Percentiles rank a stretch among this genome's conserved stretches.
Conservation (phyloP, 805 yeast species). For the Zygotorulaspora florentina region DNA sequence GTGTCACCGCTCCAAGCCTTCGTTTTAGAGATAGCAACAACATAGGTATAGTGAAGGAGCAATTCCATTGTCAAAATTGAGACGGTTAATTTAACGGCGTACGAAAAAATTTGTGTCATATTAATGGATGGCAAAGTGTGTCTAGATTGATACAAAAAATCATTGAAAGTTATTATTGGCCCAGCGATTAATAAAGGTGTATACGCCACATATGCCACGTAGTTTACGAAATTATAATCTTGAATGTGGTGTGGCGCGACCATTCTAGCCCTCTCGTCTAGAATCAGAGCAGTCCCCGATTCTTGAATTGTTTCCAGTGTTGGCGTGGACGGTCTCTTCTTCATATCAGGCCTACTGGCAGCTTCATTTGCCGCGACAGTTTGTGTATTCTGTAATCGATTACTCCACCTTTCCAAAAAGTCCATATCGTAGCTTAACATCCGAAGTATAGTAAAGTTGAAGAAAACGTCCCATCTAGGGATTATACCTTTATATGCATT, state of each 20-base stretch:
- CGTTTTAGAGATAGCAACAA: conserved; percentile 85
- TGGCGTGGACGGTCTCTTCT: conserved; percentile 16
- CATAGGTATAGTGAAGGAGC: conserved; percentile 80
- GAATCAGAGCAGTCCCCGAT: conserved; percentile 11
- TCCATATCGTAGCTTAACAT: conserved; percentile 82
- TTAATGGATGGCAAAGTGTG: conserved; percentile 59
- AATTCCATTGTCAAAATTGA: conserved; percentile 88
- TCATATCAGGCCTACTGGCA: conserved; percentile 18
- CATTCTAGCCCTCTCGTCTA: conserved; percentile 62
- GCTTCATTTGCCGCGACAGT: background rate
- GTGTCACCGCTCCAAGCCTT: conserved; percentile 87
- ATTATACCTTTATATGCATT: conserved; percentile 66
- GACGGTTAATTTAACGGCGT: conserved; percentile 62
- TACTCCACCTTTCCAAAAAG: conserved; percentile 45
- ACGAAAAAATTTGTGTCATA: conserved; percentile 48
- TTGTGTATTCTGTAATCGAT: background rate
- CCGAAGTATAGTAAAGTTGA: conserved; percentile 81
- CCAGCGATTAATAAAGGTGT: conserved; percentile 94
- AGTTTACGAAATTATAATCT: conserved; percentile 63
- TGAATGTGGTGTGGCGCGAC: conserved; percentile 55
- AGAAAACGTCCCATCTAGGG: conserved; percentile 92
- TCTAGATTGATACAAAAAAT: conserved; percentile 70
- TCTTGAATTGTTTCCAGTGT: conserved; percentile 15
- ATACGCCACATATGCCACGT: conserved; percentile 71
- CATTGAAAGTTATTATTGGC: conserved; percentile 90